Evolutionary conservation across 352 stramenopile species (phyloP).

Genomic region (Paralagenidium karlingii): DNA sequence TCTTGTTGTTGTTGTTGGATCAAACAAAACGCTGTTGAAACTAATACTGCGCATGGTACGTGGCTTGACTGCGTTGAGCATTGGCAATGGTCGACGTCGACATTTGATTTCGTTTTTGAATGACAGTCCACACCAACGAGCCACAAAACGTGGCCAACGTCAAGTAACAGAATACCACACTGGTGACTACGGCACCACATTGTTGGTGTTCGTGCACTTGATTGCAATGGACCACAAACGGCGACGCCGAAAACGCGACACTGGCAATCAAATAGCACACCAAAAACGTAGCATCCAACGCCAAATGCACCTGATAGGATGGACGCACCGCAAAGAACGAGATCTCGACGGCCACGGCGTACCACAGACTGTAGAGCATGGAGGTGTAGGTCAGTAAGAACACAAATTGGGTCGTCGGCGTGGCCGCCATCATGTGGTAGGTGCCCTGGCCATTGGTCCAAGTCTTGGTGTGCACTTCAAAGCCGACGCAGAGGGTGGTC

Average conservation of each 20-base stretch:
- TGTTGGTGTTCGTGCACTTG: too few relatives aligned
- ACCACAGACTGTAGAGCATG: constrained; percentile 45
- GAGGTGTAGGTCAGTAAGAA: constrained; percentile 48
- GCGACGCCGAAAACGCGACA: constrained; percentile 31
- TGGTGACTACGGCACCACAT: constrained; percentile 25
- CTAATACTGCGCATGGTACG: too few relatives aligned
- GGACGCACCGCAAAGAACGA: constrained; percentile 17
- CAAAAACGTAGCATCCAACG: constrained; percentile 17
- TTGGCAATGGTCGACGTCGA: too few relatives aligned
- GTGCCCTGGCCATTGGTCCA: too few relatives aligned
- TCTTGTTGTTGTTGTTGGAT: too few relatives aligned
- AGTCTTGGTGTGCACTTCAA: too few relatives aligned
- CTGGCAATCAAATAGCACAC: constrained; percentile 33
- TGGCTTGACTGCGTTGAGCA: too few relatives aligned
- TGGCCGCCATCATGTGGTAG: constrained; percentile 27
- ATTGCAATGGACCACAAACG: constrained; percentile 34
- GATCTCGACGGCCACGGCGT: constrained; percentile 32
- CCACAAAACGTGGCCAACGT: constrained; percentile 13
- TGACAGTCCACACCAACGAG: too few relatives aligned
- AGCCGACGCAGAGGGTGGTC: background rate
- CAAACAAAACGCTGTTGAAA: too few relatives aligned
- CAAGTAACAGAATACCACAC: constrained; percentile 19
- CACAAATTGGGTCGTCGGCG: constrained; percentile 32
- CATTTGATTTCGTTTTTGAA: too few relatives aligned
- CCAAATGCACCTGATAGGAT: constrained; percentile 12